phyloP scores from a whole-genome alignment of 1,139 yeast genomes.

The Ashbya aceris region DNA sequence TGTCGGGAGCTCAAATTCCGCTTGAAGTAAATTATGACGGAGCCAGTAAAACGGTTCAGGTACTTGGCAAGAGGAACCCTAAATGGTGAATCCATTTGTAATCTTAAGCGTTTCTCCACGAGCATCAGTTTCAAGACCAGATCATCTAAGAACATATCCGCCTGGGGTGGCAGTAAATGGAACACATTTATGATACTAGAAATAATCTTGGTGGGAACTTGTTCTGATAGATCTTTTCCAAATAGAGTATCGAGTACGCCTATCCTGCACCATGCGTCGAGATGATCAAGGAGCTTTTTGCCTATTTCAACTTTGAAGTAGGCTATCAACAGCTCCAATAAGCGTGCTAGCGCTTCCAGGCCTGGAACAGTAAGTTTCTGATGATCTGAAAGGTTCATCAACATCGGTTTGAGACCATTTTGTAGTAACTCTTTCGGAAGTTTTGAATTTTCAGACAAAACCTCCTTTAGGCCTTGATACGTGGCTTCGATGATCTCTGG shows the following conservation, averaged over 20 bases:
- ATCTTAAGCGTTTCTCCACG: conserved; percentile 74
- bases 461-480: conserved; percentile 74
- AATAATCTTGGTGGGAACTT: conserved; percentile 74
- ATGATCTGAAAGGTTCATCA: conserved; percentile 90
- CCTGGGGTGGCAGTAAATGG: conserved; percentile 85
- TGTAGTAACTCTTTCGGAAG: conserved; percentile 89
- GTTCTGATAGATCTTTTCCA: conserved; percentile 43
- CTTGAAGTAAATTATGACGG: conserved; percentile 63
- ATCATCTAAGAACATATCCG: conserved; percentile 85
- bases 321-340: conserved; percentile 77
- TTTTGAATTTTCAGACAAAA: conserved; percentile 76
- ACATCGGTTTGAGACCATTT: conserved; percentile 88
- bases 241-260: conserved; percentile 41
- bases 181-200: conserved; percentile 87
- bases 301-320: conserved; percentile 97
- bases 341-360: conserved; percentile 79
- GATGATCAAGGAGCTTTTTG: conserved; percentile 79
- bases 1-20: conserved; percentile 59
- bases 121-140: conserved; percentile 65
- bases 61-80: conserved; percentile 86
- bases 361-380: conserved; percentile 84
- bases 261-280: conserved; percentile 95
- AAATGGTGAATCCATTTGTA: conserved; percentile 84
- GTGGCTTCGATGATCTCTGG: conserved; percentile 90
- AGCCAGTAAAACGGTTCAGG: conserved; percentile 71